Evolutionary conservation across 73 alveolate genomes (phyloP).

Genomic region (Tetrahymena thermophila): DNA sequence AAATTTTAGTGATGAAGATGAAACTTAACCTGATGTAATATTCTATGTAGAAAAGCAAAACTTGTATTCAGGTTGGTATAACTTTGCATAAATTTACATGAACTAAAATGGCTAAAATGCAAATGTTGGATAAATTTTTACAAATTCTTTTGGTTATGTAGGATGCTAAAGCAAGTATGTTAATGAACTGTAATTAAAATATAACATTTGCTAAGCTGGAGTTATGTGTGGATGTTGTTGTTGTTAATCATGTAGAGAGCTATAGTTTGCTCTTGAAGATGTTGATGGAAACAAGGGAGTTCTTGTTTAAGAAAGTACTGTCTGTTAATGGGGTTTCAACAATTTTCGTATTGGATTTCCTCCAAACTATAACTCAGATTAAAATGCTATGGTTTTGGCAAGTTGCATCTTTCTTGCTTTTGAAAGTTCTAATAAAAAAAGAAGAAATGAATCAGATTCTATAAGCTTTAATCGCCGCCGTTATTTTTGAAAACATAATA

Average conservation of each 20-base stretch:
- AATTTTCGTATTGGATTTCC: background rate
- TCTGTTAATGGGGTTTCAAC: background rate
- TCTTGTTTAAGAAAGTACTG: background rate
- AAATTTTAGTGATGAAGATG: background rate
- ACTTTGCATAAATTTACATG: background rate
- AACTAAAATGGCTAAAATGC: background rate
- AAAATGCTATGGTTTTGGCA: background rate
- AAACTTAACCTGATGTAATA: background rate
- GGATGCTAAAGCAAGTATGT: background rate
- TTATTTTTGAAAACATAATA: background rate
- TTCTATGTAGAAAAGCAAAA: background rate
- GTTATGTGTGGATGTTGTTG: background rate
- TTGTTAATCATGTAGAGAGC: background rate
- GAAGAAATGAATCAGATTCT: background rate
- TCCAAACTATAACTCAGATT: background rate
- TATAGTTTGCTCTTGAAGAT: background rate
- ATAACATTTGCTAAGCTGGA: background rate
- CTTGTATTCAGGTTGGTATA: background rate
- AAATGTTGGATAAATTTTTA: background rate
- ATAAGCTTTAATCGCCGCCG: background rate
- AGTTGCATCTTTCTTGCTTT: background rate
- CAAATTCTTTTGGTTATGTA: background rate
- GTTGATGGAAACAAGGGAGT: background rate
- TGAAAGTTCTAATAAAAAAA: background rate
- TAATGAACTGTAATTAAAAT: background rate